Evolutionary conservation across 139 green algal species (phyloP), one percentile per base, ranked within the genome.

Genomic region (Coccomyxa sp.): DNA sequence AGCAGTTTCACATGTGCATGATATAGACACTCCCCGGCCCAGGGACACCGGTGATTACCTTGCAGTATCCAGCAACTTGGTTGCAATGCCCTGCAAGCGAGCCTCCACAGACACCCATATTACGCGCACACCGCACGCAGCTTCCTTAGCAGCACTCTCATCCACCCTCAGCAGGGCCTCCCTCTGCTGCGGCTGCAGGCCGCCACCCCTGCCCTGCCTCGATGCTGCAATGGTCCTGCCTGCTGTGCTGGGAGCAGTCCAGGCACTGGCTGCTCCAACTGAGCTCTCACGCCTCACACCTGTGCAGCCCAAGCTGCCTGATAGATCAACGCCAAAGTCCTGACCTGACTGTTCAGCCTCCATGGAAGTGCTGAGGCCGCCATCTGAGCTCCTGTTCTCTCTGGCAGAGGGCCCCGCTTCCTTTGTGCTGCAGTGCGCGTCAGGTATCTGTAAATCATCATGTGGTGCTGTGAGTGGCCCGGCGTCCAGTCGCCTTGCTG

Each of bases 61-160:
- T 74, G 63, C 74, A 16, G 60, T 58, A 71, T 92, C 88, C 27
- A 92, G 87, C 79, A 92, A 79, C 17, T 80, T 76, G 25, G 84
- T 87, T 23, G 82, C 89, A 75, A 92, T 79, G 25, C 83, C 83
- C 31, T 84, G 80, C 30, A 86, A 79, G 16, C 88, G 80, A 21
- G 51, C 63, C 14, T 86, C 76, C 13, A 45, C 13, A 4, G 86
- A 87, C 27, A 88, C 86, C 89, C 89, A 92, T 60, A 92, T 79
- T 14, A 88, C 32, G 10, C 89, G 87, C 76, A 92, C 82, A 21
- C 87, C 89, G 79, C 86, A 86, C 28, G 80, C 83, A 9, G 86
- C 85, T 0, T 51, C 58, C 60, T 77, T 57, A 16, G 28, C 51
- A 45, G 38, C 21, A 17, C 25, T 25, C 17, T 68, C 58, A 78